Conservation (phyloP, 2,329 filamentous ascomycete genomes). For the Alternaria ethzedia region DNA sequence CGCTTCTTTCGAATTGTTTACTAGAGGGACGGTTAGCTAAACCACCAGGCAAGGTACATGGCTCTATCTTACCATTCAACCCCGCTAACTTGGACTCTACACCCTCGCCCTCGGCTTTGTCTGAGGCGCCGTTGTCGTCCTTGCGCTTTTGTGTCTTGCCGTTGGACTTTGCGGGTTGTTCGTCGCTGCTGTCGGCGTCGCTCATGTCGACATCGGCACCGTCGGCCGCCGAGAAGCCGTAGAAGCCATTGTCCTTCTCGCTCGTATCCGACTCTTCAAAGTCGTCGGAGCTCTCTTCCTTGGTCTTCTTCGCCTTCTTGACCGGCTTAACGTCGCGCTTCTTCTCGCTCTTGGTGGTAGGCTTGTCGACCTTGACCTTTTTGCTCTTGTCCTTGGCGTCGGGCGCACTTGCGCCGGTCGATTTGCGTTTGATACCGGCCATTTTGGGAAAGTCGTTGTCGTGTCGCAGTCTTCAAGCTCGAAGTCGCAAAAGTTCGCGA, state of each 20-base stretch:
- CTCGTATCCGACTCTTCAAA: conserved; percentile 46
- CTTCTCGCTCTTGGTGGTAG: conserved; percentile 33
- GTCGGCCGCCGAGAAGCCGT: conserved; percentile 41
- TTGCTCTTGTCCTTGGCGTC: conserved; percentile 43
- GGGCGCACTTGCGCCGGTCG: conserved; percentile 20
- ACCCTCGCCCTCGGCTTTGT: conserved; percentile 19
- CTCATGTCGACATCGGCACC: conserved; percentile 34
- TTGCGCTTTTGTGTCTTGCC: conserved; percentile 30
- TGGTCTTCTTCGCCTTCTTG: conserved; percentile 41
- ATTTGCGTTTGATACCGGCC: conserved; percentile 48
- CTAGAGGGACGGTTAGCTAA: conserved; percentile 47
- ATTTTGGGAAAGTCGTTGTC: conserved; percentile 23
- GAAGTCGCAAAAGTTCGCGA: conserved; percentile 21
- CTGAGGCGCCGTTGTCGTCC: not conserved
- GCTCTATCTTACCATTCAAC: conserved; percentile 32
- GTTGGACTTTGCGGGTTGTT: conserved; percentile 21
- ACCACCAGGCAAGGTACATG: not conserved
- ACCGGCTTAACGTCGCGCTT: conserved; percentile 33
- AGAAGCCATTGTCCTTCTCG: conserved; percentile 46
- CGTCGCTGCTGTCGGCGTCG: conserved; percentile 25
- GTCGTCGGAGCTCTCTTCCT: conserved; percentile 37
- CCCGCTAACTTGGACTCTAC: conserved; percentile 32
- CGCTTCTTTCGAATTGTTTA: conserved; percentile 79
- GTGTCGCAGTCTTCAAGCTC: conserved; percentile 8
- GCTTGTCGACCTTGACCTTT: conserved; percentile 47